Evolutionary conservation across 2,329 filamentous ascomycete genomes (phyloP), one percentile per base, ranked within the genome.

Genomic region (Cercospora sesami): DNA sequence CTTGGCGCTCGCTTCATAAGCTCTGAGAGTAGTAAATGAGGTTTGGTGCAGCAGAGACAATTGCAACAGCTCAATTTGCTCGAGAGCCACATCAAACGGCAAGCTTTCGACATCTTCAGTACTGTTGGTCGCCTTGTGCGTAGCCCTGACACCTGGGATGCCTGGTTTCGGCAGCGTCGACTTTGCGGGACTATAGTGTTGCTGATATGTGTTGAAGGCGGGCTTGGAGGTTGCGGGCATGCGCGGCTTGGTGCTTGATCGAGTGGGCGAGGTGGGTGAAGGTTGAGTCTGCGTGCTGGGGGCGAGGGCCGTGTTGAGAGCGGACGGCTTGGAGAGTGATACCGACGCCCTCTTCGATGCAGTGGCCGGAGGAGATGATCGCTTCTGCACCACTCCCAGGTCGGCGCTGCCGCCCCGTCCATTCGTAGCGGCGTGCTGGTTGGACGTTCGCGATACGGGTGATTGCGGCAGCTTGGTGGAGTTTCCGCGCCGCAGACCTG

Each of bases 161-260:
- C 87, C 81, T 5, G 88, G 87, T 69, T 91, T 91, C 0, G 89
- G 86, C 0, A 85, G 83, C 8, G 83, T 79, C 4, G 81, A 82
- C 74, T 90, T 90, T 55, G 86, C 86, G 0, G 89, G 89, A 30
- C 87, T 89, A 79, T 86, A 90, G 79, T 90, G 87, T 72, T 91
- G 88, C 72, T 91, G 88, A 45, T 87, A 83, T 0, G 86, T 89
- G 59, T 83, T 86, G 78, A 90, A 90, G 58, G 84, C 80, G 0
- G 87, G 86, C 8, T 84, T 84, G 3, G 73, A 66, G 7, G 73
- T 70, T 16, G 73, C 71, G 23, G 71, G 68, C 28, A 80, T 78
- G n/a, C 79, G 77, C 48, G 76, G 68, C 10, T 64, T 77, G 18
- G 73, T 70, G 64, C 70, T 75, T 59, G 69, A 64, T 58, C 42